These are phyloP conservation scores for Apiotrichum domesticum DNA, from an alignment of 1,284 basidiomycete genomes.

Conservation along the genomic window DNA sequence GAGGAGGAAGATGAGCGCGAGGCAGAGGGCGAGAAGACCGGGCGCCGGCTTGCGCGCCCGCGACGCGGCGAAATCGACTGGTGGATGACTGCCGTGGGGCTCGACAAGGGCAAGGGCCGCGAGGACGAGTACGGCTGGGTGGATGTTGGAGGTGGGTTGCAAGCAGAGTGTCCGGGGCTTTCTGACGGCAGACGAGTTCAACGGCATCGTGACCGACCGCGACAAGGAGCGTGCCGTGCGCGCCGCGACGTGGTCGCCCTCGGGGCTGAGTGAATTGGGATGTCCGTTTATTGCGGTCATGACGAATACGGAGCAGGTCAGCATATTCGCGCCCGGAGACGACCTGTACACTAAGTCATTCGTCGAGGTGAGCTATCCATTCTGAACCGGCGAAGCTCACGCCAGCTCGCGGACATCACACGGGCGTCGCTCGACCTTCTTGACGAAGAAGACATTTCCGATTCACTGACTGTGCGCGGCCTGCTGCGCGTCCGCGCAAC, in stretches of 20 bases:
- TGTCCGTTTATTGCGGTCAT: constrained; percentile 35
- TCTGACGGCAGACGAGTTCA: constrained; percentile 26
- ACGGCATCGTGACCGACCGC: constrained; percentile 16
- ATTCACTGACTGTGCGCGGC: constrained; percentile 6
- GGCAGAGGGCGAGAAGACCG: not conserved
- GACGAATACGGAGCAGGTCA: constrained; percentile 24
- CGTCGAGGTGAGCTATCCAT: constrained; percentile 29
- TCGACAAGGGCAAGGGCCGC: constrained; percentile 14
- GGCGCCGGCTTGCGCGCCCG: constrained; percentile 14
- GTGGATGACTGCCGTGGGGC: constrained; percentile 25
- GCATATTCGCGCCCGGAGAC: constrained; percentile 28
- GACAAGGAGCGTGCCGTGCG: constrained; percentile 25
- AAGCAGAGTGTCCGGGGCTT: not conserved
- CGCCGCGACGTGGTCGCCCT: constrained; percentile 37
- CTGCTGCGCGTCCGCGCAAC: constrained; percentile 27
- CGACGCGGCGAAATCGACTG: constrained; percentile 29
- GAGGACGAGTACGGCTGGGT: constrained; percentile 13
- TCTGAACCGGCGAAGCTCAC: too few species aligned
- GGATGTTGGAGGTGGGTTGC: constrained; percentile 12
- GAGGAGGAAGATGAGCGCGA: constrained; percentile 9
- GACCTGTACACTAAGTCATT: constrained; percentile 30
- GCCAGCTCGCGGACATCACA: too few species aligned
- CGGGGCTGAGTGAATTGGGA: constrained; percentile 18
- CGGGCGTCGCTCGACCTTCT: too few species aligned
- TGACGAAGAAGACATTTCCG: too few species aligned